Base-by-base conservation (phyloP, 306 rosid species). In the Rosa lucieae region DNA sequence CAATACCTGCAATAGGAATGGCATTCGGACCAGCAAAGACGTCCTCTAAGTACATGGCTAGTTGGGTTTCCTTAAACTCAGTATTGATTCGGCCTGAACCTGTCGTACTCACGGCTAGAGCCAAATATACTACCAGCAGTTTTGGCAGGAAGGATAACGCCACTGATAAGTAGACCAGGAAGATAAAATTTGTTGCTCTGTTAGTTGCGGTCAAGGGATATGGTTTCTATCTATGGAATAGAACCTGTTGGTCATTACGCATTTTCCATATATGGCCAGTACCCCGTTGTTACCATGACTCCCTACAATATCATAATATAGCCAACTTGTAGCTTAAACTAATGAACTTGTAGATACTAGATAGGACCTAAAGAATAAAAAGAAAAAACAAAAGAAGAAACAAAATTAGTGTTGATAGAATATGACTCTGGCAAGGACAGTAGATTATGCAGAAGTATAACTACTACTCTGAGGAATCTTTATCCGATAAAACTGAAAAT, bases 1-100 rank as follows among this genome's bases (percentile, higher is more conserved):
- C 76, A 44, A 74, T 23, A 21, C 82, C 82, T 2, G 82, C 80
- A 26, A 83, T 70, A 23, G 77, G 67, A 70, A 78, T 37, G 67
- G 39, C 44, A 2, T 80, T 73, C 46, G 46, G 46, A 43, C 46
- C 46, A 56, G 82, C 67, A 29, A 58, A 46, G 73, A 56, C 47
- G 76, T 67, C 82, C 29, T 78, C 77, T 1, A 67, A 21, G 44
- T 78, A 82, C n/a, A 66, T 37, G 40, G 79, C n/a, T 21, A 82
- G 26, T 51, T 82, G 47, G 44, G 82, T 78, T 43, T 78, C 75
- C 56, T 73, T 78, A 6, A 59, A 59, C n/a, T 81, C 70, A 3
- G 35, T 3, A 5, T 7, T 2, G 56, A 15, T 51, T 15, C 20
- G 18, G 32, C 69, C 71, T 18, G 35, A 56, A 56, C 62, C 6